These are phyloP conservation scores for Schoenoplectus tabernaemontani DNA, from an alignment of 202 grass and related monocot genomes.

Conservation along the genomic window DNA sequence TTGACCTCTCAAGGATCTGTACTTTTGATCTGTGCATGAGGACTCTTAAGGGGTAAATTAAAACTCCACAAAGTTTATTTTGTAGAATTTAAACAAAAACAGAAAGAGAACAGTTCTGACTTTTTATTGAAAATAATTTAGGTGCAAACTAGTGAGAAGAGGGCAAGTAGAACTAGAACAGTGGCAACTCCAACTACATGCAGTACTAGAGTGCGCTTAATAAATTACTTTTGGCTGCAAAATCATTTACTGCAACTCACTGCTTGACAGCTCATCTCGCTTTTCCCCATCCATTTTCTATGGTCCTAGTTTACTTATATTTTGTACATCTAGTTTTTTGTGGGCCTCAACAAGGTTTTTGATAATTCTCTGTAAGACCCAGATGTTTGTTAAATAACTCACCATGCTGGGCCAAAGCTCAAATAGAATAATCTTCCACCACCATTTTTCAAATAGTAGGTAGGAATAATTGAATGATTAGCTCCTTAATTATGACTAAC, in stretches of 20 bases:
- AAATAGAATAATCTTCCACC: background rate
- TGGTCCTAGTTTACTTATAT: background rate
- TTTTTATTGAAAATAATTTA: background rate
- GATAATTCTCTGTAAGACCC: constrained; percentile 9
- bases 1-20: no score
- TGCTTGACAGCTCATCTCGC: constrained; percentile 11
- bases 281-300: background rate
- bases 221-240: constrained; percentile 21
- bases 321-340: background rate
- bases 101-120: background rate
- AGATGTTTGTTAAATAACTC: constrained; percentile 1
- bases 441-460: background rate
- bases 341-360: background rate
- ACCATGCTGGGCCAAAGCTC: constrained; percentile 13
- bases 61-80: background rate
- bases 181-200: background rate
- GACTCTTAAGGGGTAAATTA: no score
- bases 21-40: no score
- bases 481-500: background rate
- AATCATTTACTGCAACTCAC: constrained; percentile 15
- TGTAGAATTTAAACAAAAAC: background rate
- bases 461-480: constrained; percentile 16
- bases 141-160: background rate
- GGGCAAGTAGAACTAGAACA: constrained; percentile 5
- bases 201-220: constrained; percentile 7